Evolutionary conservation across 495 filamentous ascomycete species (phyloP).

Genomic region (Penicillium bialowiezense): DNA sequence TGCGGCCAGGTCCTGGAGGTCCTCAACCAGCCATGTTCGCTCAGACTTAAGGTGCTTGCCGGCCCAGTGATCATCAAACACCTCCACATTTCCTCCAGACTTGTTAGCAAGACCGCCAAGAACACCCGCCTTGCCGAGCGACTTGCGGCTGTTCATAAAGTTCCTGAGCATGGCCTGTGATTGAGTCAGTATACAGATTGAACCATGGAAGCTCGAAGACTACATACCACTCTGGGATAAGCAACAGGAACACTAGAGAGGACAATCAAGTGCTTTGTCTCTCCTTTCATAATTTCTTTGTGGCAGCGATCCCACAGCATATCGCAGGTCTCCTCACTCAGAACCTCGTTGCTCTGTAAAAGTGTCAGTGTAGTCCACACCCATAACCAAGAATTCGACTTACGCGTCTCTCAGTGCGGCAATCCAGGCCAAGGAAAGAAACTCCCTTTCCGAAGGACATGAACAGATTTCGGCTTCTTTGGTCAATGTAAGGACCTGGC

Average conservation of each 20-base stretch:
- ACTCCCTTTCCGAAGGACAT: conserved; percentile 76
- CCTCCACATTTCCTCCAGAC: conserved; percentile 89
- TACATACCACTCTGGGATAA: conserved; percentile 77
- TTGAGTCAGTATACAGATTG: conserved; percentile 2
- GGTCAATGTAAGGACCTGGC: conserved; percentile 87
- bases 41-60: conserved; percentile 90
- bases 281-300: conserved; percentile 74
- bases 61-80: conserved; percentile 97
- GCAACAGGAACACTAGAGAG: conserved; percentile 85
- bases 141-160: conserved; percentile 81
- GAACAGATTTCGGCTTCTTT: conserved; percentile 82
- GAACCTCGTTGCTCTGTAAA: conserved; percentile 63
- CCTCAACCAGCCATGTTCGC: conserved; percentile 79
- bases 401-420: conserved; percentile 82
- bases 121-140: conserved; percentile 76
- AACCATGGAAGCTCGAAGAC: conserved; percentile 34
- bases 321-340: conserved; percentile 79
- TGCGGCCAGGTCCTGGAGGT: conserved; percentile 84
- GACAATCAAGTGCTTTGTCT: conserved; percentile 85
- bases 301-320: conserved; percentile 81
- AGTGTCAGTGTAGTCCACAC: background rate
- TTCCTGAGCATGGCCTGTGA: conserved; percentile 63
- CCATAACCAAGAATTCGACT: conserved; percentile 4
- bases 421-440: conserved; percentile 83
- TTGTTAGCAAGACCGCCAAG: conserved; percentile 81